Evolutionary conservation across 139 green algal genomes (phyloP), one percentile per base, ranked within the genome.

Genomic region (Tetradesmus lagerheimii): DNA sequence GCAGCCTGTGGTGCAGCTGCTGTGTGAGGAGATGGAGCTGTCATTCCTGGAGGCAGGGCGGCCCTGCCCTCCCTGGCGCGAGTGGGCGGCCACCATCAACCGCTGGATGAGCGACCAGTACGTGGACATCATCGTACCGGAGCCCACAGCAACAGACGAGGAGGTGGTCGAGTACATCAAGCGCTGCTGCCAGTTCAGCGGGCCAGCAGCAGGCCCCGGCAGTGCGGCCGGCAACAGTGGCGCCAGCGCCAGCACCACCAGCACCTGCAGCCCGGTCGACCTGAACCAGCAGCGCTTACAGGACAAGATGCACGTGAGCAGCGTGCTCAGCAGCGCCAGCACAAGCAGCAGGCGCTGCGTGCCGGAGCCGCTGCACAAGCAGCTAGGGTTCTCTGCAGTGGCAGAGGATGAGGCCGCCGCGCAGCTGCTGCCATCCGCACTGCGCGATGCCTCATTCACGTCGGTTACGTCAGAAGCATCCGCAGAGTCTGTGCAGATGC

Each of bases 31-130:
- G 80, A 75, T 94, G 84, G 57, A 85, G 41, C 43, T 81, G 0
- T 90, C 88, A 4, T 93, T 93, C n/a, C 57, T 91, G 25, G 81
- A 66, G 35, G 16, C 31, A 2, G 76, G 83, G 74, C 41, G 87
- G n/a, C 87, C 90, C 37, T 80, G 90, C 80, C 92, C 92, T 18
- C 92, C 92, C 64, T 94, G 92, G 92, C 84, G 92, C 41, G 66
- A 76, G 29, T 93, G 86, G 75, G 78, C 35, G 20, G 53, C 78
- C 18, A 91, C 88, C 41, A 93, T 94, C 47, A 90, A 90, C 81
- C 86, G 91, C 31, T 94, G 91, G 91, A 94, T 94, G 89, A 87
- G 45, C 0, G 75, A 90, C 31, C 75, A 84, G 38, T 92, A 89
- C 83, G 81, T 89, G 8, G 91, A 94, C 76, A 74, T 92, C 14